Percentiles rank a stretch among this genome's conserved stretches.
Conservation (phyloP, 2,329 filamentous ascomycete species). For the Sporothrix dimorphospora region DNA sequence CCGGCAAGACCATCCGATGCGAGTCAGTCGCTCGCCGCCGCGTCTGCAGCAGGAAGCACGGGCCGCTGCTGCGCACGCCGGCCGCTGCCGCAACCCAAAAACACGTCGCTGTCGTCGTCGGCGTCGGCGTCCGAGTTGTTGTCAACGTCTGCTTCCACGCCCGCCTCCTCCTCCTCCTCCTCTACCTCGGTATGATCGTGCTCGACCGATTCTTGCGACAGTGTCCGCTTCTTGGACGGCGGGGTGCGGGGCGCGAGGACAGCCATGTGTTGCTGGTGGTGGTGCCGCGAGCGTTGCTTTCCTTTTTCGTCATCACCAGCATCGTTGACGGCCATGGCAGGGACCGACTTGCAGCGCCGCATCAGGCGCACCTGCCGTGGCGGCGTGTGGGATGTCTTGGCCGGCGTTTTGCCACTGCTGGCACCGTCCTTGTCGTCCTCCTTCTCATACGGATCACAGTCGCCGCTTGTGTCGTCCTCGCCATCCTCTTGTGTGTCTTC, state of each 20-base stretch:
- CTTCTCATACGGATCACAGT: conserved; percentile 13
- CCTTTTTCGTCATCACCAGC: background rate
- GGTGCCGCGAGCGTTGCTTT: background rate
- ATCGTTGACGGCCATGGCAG: background rate
- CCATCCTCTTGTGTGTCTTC: conserved; percentile 17
- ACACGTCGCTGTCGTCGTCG: conserved; percentile 24
- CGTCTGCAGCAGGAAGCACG: background rate
- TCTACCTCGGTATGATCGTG: conserved; percentile 24
- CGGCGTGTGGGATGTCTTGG: background rate
- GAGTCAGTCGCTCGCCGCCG: conserved; percentile 14
- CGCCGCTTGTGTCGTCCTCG: conserved; percentile 20
- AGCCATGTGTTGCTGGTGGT: background rate
- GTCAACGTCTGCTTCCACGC: background rate
- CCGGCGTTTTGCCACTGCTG: too few relatives aligned
- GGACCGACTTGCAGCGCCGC: conserved; percentile 17
- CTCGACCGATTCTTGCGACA: conserved; percentile 12
- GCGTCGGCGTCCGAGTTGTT: conserved; percentile 17
- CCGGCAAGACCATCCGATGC: background rate
- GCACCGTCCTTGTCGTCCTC: background rate
- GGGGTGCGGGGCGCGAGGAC: background rate
- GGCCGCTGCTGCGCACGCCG: background rate
- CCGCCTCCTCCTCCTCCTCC: conserved; percentile 2
- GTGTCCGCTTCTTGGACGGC: background rate
- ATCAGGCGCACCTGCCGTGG: background rate
- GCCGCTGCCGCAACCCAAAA: background rate